Evolutionary conservation across 2,329 filamentous ascomycete species (phyloP), one percentile per base, ranked within the genome.

Genomic region (Pseudocercospora crystallina): DNA sequence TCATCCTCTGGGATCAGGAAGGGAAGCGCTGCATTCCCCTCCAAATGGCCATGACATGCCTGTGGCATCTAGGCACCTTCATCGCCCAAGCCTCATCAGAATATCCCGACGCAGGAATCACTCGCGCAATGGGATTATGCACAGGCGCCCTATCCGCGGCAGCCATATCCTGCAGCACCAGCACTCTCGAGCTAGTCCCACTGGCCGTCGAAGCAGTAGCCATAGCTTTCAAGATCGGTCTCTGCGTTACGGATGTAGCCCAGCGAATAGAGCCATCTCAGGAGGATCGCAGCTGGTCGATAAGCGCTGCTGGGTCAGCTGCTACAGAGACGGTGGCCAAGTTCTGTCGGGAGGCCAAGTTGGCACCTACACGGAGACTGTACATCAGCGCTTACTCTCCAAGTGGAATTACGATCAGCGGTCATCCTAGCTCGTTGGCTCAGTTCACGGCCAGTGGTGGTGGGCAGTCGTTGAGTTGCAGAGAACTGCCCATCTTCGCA

Each of bases 161-260:
- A 3, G 60, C 59, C n/a, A 45, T 61, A 30, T 58, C 56, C 34
- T 51, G 46, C 14, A 47, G 47, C 43, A 45, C 32, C n/a, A 56
- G 43, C 37, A 14, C 53, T 3, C 49, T 42, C 11, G 53, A 58
- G 5, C 37, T 61, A 11, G 40, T 61, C 17, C 47, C 51, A 17
- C 31, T 57, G 5, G 60, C 47, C 14, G 40, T 56, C 5, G 43
- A 76, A 30, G 63, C 67, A 8, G 74, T 73, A 2, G 32, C 59
- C 2, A 41, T 71, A 1, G 73, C 78, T 1, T 79, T 80, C 50
- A 67, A 76, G 0, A 62, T 79, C 2, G 76, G 76, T 2, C 8
- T 43, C 10, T 43, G 40, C 14, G 43, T 47, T 37, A 47, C 43
- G 10, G 43, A 39, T 20, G 14, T 47, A 5, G 43, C 43, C 5